Evolutionary conservation across 2,329 filamentous ascomycete species (phyloP).

Genomic region (Colletotrichum cuscutae): DNA sequence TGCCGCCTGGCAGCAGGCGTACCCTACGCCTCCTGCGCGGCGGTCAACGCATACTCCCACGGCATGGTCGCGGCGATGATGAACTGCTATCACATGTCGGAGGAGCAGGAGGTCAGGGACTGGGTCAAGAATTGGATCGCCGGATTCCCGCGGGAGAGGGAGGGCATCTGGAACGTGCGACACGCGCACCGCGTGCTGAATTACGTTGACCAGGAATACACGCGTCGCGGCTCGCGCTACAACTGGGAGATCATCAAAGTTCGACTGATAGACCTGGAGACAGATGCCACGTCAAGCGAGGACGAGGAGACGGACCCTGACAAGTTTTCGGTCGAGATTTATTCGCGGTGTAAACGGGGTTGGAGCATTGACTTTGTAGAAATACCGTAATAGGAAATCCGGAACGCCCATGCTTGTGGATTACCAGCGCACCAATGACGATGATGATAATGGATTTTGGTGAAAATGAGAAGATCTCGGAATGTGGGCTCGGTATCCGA

Average conservation of each 20-base stretch:
- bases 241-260: constrained; percentile 26
- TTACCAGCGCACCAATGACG: not conserved
- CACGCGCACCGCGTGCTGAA: constrained; percentile 6
- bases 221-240: constrained; percentile 6
- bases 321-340: constrained; percentile 19
- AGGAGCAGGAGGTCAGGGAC: not conserved
- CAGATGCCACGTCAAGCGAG: constrained; percentile 7
- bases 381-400: constrained; percentile 14
- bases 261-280: constrained; percentile 10
- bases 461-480: not conserved
- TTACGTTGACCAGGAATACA: constrained; percentile 22
- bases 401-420: not conserved
- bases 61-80: constrained; percentile 17
- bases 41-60: constrained; percentile 3
- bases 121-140: constrained; percentile 22
- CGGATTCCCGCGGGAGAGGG: constrained; percentile 11
- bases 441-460: not conserved
- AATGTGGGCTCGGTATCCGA: not conserved
- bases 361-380: constrained; percentile 28
- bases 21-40: constrained; percentile 1
- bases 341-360: constrained; percentile 17
- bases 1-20: constrained; percentile 11
- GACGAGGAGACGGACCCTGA: constrained; percentile 13
- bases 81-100: constrained; percentile 18
- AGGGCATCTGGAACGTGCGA: constrained; percentile 19